These are phyloP conservation scores for Dioscorea alata DNA, from an alignment of 106 monocot genomes.

Conservation along the genomic window DNA sequence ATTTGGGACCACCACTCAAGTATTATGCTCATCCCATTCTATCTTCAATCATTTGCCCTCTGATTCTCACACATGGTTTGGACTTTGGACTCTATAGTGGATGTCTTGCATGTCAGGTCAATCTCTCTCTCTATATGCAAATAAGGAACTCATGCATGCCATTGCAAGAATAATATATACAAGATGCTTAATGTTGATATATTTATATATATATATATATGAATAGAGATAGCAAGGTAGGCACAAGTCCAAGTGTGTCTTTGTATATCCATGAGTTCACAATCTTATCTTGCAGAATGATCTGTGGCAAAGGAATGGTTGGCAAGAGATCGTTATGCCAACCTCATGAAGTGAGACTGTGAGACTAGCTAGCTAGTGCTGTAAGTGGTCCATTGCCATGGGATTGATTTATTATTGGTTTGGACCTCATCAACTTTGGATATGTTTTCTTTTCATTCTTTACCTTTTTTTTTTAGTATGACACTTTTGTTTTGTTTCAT, in stretches of 20 bases:
- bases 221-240: not conserved
- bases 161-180: not conserved
- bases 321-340: no score
- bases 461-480: no score
- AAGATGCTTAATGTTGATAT: not conserved
- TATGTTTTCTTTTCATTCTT: no score
- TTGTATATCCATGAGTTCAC: not conserved
- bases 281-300: no score
- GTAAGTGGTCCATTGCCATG: no score
- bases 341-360: no score
- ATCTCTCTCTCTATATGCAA: not conserved
- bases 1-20: slow-evolving; percentile 18
- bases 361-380: no score
- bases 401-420: no score
- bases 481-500: no score
- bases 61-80: slow-evolving; percentile 12
- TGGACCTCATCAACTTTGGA: no score
- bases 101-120: not conserved
- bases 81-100: slow-evolving; percentile 2
- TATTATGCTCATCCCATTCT: slow-evolving; percentile 19
- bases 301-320: no score
- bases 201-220: not conserved
- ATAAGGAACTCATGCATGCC: not conserved
- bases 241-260: not conserved
- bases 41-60: slow-evolving; percentile 19